Base-by-base conservation (phyloP, 371 early-diverging fungal species). In the Rhizopus microsporus region DNA sequence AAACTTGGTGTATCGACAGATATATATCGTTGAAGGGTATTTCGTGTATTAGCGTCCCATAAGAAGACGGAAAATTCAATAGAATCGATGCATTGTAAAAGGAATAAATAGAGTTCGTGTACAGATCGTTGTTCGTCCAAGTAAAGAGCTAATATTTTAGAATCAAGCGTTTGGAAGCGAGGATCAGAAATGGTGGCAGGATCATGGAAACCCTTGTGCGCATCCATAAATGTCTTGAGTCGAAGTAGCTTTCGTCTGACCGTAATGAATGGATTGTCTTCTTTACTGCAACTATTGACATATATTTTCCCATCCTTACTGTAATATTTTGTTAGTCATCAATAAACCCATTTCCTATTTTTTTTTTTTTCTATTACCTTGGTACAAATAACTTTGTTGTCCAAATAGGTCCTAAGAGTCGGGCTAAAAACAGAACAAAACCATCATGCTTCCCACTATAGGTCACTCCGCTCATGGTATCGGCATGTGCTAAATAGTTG, bases 371-470 rank as follows among this genome's bases (percentile, higher is more conserved):
- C 8, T 30, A 47, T 48, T 72, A 77, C 78, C 59, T 51, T 8
- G 50, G 23, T 46, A 56, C 60, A 54, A 78, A 75, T 7, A 87
- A 70, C 31, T 80, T 74, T 34, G 69, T 67, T 44, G 82, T 82
- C 96, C 96, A 96, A 10, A 92, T 63, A 5, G 92, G 87, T 46
- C 82, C 62, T 44, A 96, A 54, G n/a, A 88, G 51, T 7, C 94
- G 85, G 3, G 88, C 78, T 59, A 96, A 66, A 62, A 88, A 93
- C n/a, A 92, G 68, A 5, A 81, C 85, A 47, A 94, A 72, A 10
- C 91, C 94, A 62, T 93, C 84, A 62, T 93, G 91, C 15, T 77
- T 75, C 16, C 85, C 88, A 56, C 91, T 90, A 48, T 69, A 82
- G 16, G 59, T 73, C 0, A 81, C 68, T 8, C 77, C 65, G 0